Conservation (phyloP, 352 stramenopile genomes). For the Pythium coloratum region DNA sequence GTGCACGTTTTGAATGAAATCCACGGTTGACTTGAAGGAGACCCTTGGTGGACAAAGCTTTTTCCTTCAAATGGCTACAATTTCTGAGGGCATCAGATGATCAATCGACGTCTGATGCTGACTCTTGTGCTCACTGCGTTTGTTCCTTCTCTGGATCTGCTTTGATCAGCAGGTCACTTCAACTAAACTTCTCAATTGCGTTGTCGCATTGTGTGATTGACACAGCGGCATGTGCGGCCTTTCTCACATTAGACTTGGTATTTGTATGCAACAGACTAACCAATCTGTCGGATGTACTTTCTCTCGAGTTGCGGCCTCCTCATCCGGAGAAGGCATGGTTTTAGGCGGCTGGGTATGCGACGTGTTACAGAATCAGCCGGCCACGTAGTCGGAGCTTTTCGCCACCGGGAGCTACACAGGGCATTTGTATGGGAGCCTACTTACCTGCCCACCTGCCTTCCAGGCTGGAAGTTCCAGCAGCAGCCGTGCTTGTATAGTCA, state of each 20-base stretch:
- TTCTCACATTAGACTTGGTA: neutral
- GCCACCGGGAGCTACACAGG: neutral
- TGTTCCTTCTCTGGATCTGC: too few species aligned
- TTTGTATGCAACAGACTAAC: neutral
- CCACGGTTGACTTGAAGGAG: too few species aligned
- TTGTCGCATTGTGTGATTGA: neutral
- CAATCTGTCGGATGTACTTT: neutral
- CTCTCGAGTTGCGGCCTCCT: neutral
- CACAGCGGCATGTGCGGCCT: neutral
- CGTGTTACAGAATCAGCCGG: neutral
- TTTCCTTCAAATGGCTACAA: too few species aligned
- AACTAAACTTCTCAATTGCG: neutral
- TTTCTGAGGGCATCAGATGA: too few species aligned
- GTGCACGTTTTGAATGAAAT: too few species aligned
- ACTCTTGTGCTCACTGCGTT: too few species aligned
- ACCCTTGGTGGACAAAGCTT: too few species aligned
- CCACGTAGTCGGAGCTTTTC: too few species aligned
- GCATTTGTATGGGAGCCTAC: neutral
- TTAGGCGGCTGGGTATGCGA: neutral
- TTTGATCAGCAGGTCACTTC: neutral
- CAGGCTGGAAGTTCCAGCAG: too few species aligned
- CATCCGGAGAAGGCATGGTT: neutral
- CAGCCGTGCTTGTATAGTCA: too few species aligned
- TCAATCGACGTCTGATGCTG: too few species aligned
- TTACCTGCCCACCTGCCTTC: too few species aligned